A percentile compares a stretch with the other conserved stretches of the same genome.
Conservation (phyloP, 1,139 yeast species). For the Nakaseomyces glabratus region DNA sequence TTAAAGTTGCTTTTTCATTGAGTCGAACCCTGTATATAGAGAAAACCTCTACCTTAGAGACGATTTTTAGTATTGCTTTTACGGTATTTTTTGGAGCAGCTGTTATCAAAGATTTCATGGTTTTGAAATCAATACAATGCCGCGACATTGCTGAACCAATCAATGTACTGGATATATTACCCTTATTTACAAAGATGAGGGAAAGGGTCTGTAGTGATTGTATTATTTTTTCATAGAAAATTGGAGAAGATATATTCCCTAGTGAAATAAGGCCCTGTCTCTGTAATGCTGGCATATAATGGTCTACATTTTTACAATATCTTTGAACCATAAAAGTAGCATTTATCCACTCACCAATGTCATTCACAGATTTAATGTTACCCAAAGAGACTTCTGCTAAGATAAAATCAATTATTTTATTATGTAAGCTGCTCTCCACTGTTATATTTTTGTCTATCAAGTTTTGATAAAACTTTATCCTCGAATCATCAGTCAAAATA, state of each 20-base stretch:
- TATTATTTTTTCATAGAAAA: too few relatives aligned
- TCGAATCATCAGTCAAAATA: slow-evolving; percentile 39
- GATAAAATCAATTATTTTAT: slow-evolving; percentile 38
- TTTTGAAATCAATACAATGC: slow-evolving; percentile 38
- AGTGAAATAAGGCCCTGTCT: too few relatives aligned
- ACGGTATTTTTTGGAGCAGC: slow-evolving; percentile 15
- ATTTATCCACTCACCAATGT: slow-evolving; percentile 42
- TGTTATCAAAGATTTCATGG: slow-evolving; percentile 34
- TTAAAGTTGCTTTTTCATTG: slow-evolving; percentile 38
- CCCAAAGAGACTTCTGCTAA: slow-evolving; percentile 44
- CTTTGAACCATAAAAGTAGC: slow-evolving; percentile 46
- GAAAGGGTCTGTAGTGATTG: too few relatives aligned
- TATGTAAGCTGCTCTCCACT: slow-evolving; percentile 43
- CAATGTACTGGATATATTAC: slow-evolving; percentile 32
- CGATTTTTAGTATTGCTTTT: slow-evolving; percentile 25
- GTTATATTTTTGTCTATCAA: slow-evolving; percentile 38
- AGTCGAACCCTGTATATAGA: slow-evolving; percentile 34
- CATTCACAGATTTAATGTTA: slow-evolving; percentile 34
- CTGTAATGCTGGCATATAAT: too few relatives aligned
- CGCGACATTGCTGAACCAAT: slow-evolving; percentile 41
- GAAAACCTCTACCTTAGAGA: slow-evolving; percentile 37
- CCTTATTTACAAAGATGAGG: slow-evolving; percentile 28
- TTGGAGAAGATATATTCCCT: too few relatives aligned
- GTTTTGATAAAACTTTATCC: slow-evolving; percentile 35
- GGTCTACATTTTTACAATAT: slow-evolving; percentile 31